Conservation (phyloP, 164 flowering plant species). For the Nelumbo lutea region DNA sequence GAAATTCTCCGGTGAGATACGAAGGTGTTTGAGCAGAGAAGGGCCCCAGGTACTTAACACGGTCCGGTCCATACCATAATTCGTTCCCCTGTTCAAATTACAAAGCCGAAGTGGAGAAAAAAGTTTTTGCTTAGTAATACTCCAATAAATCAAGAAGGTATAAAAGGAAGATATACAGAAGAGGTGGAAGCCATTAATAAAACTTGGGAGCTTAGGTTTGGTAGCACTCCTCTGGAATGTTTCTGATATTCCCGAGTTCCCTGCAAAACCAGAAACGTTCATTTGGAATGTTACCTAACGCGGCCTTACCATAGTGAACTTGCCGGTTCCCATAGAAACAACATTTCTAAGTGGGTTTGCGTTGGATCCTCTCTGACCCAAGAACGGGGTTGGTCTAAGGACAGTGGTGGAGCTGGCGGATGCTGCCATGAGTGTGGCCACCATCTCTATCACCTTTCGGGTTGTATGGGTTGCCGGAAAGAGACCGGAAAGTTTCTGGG, state of each 20-base stretch:
- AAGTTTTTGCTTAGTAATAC: no score
- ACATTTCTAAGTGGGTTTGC: conserved; percentile 63
- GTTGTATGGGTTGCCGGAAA: not conserved
- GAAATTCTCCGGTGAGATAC: conserved; percentile 87
- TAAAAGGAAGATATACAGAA: conserved; percentile 4
- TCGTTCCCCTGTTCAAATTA: conserved; percentile 44
- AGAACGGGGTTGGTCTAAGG: conserved; percentile 61
- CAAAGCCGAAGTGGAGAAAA: not conserved
- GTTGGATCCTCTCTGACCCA: conserved; percentile 54
- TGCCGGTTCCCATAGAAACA: conserved; percentile 58
- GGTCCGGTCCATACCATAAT: conserved; percentile 92
- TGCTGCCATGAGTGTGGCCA: conserved; percentile 51
- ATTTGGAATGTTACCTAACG: no score
- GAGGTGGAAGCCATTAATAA: no score
- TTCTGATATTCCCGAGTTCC: no score
- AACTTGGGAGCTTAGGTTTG: no score
- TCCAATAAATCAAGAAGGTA: not conserved
- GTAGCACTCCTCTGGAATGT: no score
- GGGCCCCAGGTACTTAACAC: conserved; percentile 94
- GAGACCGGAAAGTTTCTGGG: not conserved
- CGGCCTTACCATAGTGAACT: conserved; percentile 61
- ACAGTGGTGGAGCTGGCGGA: conserved; percentile 52
- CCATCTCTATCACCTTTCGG: conserved; percentile 15
- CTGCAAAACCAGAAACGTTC: no score
- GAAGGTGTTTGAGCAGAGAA: conserved; percentile 96